Conservation (phyloP, 331 rosid species). For the Erythrophleum ivorense region DNA sequence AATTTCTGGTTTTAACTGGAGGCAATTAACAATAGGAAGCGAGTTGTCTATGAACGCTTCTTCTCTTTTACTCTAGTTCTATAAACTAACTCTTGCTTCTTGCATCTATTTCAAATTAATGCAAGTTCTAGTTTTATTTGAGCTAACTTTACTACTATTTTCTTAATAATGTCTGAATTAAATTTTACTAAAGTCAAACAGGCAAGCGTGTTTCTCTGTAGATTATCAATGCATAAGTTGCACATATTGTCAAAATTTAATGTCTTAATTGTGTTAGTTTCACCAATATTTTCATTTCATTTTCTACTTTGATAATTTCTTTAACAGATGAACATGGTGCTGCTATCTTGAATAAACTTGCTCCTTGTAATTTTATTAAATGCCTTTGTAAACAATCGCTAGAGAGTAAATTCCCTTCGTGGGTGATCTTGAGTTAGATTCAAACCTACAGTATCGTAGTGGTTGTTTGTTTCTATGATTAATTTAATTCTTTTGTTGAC, state of each 20-base stretch:
- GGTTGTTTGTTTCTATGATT: constrained; percentile 34
- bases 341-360: too few relatives aligned
- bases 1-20: constrained; percentile 18
- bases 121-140: not conserved
- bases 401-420: not conserved
- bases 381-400: too few relatives aligned
- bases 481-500: constrained; percentile 17
- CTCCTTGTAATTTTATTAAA: too few relatives aligned
- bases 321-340: too few relatives aligned
- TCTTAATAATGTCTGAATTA: not conserved
- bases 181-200: not conserved
- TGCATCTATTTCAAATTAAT: not conserved
- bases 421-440: constrained; percentile 22
- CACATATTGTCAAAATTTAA: not conserved
- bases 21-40: constrained; percentile 19
- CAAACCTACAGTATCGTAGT: not conserved
- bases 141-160: not conserved
- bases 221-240: not conserved
- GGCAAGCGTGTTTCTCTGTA: not conserved
- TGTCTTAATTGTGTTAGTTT: too few relatives aligned
- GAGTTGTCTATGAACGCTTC: not conserved
- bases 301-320: too few relatives aligned
- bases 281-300: too few relatives aligned
- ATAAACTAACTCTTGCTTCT: constrained; percentile 21
- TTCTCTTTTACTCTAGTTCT: not conserved